phyloP scores from a whole-genome alignment of 192 early-diverging fungal species.

The Coemansia sp. region DNA sequence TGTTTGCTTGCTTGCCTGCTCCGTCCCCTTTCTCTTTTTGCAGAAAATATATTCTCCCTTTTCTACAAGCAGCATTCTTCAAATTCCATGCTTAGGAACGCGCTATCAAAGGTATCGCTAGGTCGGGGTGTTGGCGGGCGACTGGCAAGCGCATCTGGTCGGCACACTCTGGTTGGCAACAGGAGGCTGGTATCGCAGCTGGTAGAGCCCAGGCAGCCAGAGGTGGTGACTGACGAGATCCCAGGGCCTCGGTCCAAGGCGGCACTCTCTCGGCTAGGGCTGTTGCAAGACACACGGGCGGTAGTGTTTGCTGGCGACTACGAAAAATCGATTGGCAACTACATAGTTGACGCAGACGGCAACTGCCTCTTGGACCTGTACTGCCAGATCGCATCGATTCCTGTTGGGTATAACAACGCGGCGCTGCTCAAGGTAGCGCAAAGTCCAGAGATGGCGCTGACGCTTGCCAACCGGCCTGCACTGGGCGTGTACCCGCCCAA shows the following conservation, averaged over 20 bases:
- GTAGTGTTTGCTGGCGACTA: conserved; percentile 65
- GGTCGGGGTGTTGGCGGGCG: not conserved
- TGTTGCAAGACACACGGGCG: conserved; percentile 66
- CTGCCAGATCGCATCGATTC: conserved; percentile 73
- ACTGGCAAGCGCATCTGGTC: not conserved
- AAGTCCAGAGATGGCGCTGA: conserved; percentile 58
- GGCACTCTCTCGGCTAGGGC: conserved; percentile 51
- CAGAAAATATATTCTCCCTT: not conserved
- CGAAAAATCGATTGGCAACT: conserved; percentile 67
- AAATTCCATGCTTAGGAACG: conserved; percentile 7
- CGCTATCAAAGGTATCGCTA: conserved; percentile 5
- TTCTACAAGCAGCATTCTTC: not conserved
- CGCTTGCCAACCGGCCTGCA: conserved; percentile 66
- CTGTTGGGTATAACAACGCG: conserved; percentile 71
- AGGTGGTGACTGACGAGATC: conserved; percentile 50
- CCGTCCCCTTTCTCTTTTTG: not conserved
- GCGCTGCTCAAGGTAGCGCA: conserved; percentile 55
- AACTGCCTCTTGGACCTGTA: conserved; percentile 68
- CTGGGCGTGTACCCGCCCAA: conserved; percentile 64
- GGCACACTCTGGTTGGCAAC: not conserved
- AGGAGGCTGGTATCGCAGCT: conserved; percentile 24
- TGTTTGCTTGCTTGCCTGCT: too few relatives aligned
- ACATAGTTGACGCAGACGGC: conserved; percentile 71
- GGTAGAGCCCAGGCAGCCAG: conserved; percentile 60
- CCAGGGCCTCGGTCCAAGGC: conserved; percentile 63